Evolutionary conservation across 345 rosid species (phyloP), one percentile per base, ranked within the genome.

Genomic region (Eucalyptus melliodora): DNA sequence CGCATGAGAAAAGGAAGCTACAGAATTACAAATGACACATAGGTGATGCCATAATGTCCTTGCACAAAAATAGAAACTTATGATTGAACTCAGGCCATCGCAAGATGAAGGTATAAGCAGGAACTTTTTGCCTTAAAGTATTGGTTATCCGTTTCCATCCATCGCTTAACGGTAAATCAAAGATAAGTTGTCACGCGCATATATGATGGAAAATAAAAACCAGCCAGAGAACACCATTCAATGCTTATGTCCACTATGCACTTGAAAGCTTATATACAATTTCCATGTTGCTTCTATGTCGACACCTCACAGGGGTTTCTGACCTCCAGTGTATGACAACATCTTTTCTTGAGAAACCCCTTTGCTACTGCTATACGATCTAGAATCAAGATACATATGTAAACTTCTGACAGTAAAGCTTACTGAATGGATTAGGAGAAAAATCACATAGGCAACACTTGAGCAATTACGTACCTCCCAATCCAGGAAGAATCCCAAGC

Each of bases 401-500:
- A 72, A 72, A 72, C 26, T 19, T 72, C 44, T 2, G 0, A 72
- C 45, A 19, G 26, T 5, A 37, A 72, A 72, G 80, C 42, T 16
- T 34, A 34, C 82, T 72, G 4, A 72, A 72, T 23, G 14, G 45
- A 34, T 37, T 34, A 37, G 45, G 45, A 72, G 27, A 72, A 72
- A 72, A 72, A 3, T 72, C 42, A 44, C 86, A 26, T 45, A 26
- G 31, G 23, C 14, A 34, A 34, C 21, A 8, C 42, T 72, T 37
- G 55, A 45, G 31, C 42, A n/a, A 86, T 44, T 17, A 37, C 16
- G 1, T 94, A 98, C 99, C 99, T 94, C 99, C 99, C 91, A 98
- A 97, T 49, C 99, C 99, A 91, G 99, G 99, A 87, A 97, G 93
- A 87, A 97, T 12, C 87, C 99, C 99, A 23, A 98, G 98, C 87